Evolutionary conservation across 2,329 filamentous ascomycete genomes (phyloP), one percentile per base, ranked within the genome.

Genomic region (Colletotrichum karsti): DNA sequence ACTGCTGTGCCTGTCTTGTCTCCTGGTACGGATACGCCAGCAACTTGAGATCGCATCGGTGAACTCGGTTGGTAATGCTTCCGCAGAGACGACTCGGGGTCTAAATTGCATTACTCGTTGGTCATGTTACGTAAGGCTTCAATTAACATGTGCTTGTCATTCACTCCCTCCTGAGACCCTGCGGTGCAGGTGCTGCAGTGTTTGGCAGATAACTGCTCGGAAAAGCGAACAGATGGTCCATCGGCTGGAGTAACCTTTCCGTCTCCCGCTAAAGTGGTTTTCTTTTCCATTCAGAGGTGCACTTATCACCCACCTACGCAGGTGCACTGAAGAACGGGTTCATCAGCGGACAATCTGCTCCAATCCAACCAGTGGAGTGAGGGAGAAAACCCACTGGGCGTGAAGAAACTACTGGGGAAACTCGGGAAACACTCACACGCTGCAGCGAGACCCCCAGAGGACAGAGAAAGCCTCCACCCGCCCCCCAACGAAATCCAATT

Each of bases 401-500:
- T 18, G 46, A 51, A 51, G 46, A 51, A 51, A 51, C 24, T 51
- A 53, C 50, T 53, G 50, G 50, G 50, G 50, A 53, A 33, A 33
- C 50, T 35, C 26, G 22, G 46, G 42, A 46, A 13, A 46, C 42
- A 22, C n/a, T n/a, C n/a, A n/a, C n/a, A n/a, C n/a, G 13, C 33
- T 35, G 33, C 8, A n/a, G 33, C 33, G 33, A 35, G 33, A 35
- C 33, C 33, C 33, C 33, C 10, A 13, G 8, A 5, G 6, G 33
- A 35, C 9, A 13, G 15, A 5, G 15, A 24, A 33, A 28, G 55
- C 42, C 28, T 37, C 63, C 33, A 56, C 50, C 18, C 44, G 44
- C 59, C 59, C 51, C 64, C 65, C 65, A 68, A 65, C 65, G 54
- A 59, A 68, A 68, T 65, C 65, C 60, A 54, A 50, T 54, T 55